These are phyloP conservation scores for Periglandula ipomoeae DNA, from an alignment of 2,329 filamentous ascomycete genomes.

Conservation along the genomic window DNA sequence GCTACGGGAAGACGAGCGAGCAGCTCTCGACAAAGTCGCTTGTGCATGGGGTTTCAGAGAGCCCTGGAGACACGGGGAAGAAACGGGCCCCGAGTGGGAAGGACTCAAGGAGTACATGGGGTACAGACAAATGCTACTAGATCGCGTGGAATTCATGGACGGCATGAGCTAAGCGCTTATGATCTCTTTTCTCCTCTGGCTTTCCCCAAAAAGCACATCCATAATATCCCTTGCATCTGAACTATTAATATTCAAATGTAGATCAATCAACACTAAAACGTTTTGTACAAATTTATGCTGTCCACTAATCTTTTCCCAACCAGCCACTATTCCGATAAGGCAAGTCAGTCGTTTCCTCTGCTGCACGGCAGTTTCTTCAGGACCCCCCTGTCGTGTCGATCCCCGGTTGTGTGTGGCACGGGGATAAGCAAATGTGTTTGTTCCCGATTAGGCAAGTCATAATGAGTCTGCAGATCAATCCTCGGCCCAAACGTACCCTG, in stretches of 20 bases:
- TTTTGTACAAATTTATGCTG: neutral
- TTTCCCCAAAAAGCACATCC: neutral
- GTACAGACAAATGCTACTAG: constrained; percentile 79
- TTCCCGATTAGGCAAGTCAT: constrained; percentile 1
- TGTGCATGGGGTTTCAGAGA: constrained; percentile 90
- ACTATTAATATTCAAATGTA: neutral
- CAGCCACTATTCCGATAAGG: neutral
- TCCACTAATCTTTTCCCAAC: neutral
- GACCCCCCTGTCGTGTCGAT: neutral
- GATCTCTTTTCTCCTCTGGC: neutral
- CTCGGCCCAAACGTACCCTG: neutral
- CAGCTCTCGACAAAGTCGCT: constrained; percentile 76
- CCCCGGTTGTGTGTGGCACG: neutral
- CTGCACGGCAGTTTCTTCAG: neutral
- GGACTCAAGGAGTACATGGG: constrained; percentile 74
- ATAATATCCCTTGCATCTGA: neutral
- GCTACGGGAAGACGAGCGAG: constrained; percentile 83
- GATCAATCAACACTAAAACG: neutral
- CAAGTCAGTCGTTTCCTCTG: neutral
- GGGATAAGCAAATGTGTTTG: neutral
- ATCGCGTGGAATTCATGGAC: constrained; percentile 82
- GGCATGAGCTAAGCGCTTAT: constrained; percentile 55
- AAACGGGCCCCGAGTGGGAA: constrained; percentile 87
- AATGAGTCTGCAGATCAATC: neutral
- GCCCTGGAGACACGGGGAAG: constrained; percentile 69